A percentile compares a stretch with the other conserved stretches of the same genome.
phyloP scores from a whole-genome alignment of 768 basidiomycete genomes.

The Clitopilus hobsonii region DNA sequence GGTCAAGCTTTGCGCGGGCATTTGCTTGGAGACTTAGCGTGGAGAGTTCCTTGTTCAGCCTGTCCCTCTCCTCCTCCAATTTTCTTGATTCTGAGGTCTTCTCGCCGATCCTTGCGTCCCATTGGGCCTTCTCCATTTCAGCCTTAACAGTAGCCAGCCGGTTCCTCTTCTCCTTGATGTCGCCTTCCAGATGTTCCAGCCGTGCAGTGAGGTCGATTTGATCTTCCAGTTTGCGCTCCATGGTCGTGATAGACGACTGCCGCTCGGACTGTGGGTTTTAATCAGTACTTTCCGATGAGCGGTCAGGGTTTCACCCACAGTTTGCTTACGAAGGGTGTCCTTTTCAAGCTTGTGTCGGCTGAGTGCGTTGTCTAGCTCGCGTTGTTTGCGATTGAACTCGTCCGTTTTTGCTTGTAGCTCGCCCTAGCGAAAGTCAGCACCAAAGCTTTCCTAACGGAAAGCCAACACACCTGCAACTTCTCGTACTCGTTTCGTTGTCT shows the following conservation, averaged over 20 bases:
- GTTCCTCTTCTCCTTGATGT: slow-evolving; percentile 66
- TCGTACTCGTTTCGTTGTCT: slow-evolving; percentile 63
- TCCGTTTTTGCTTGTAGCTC: slow-evolving; percentile 54
- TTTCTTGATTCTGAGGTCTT: slow-evolving; percentile 45
- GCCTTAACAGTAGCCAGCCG: slow-evolving; percentile 56
- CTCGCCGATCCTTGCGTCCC: slow-evolving; percentile 59
- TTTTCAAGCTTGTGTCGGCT: slow-evolving; percentile 53
- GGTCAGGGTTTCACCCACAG: slow-evolving; percentile 49
- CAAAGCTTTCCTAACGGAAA: background rate
- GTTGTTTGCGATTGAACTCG: slow-evolving; percentile 59
- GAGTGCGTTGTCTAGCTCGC: slow-evolving; percentile 51
- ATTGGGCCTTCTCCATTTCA: slow-evolving; percentile 56
- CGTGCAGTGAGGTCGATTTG: slow-evolving; percentile 50
- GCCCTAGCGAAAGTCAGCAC: slow-evolving; percentile 27
- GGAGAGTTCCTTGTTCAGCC: slow-evolving; percentile 65
- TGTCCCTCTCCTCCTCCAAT: slow-evolving; percentile 68
- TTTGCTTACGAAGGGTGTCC: slow-evolving; percentile 46
- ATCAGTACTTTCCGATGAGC: no score
- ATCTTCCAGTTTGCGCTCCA: slow-evolving; percentile 54
- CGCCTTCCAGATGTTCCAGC: slow-evolving; percentile 47
- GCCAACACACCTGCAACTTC: slow-evolving; percentile 51
- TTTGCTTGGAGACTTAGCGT: slow-evolving; percentile 76
- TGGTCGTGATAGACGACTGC: slow-evolving; percentile 43
- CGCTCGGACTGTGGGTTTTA: slow-evolving; percentile 51
- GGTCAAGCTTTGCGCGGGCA: slow-evolving; percentile 68